Base-by-base conservation (phyloP, 2,329 filamentous ascomycete species). In the Hypoxylon sp. region DNA sequence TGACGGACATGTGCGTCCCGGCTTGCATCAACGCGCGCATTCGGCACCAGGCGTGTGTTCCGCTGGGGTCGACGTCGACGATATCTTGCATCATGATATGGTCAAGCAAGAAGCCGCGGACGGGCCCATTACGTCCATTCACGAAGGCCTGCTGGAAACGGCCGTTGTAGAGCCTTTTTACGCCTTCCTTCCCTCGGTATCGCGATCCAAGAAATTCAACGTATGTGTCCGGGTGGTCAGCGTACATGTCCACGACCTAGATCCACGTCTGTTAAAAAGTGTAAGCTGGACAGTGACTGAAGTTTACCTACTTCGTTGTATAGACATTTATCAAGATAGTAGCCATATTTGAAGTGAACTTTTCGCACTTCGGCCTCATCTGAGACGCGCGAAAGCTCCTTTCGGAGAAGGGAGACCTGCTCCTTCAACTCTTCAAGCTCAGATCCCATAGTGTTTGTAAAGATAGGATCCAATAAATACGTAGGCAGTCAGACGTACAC, bases 51-150 rank as follows among this genome's bases (percentile, higher is more conserved):
- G 84, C 86, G 59, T 82, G 83, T 1, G 79, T 83, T n/a, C 83
- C 82, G 5, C 78, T 78, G 1, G 81, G 68, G 67, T 83, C 80
- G 22, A 87, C 80, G 72, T 87, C 84, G 53, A 88, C 79, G 50
- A 88, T 84, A 74, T 85, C 86, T 72, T 88, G 86, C 79, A 87
- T 83, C 81, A 87, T 86, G 35, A 85, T 83, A 74, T 88, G 86
- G 74, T 88, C 86, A 13, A 88, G 82, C 10, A 88, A 80, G 73
- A 86, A 88, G 33, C 86, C 86, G 71, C 86, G 80, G 8, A 88
- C 81, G 14, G 86, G 86, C 0, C 86, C 86, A 71, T 88, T 87
- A 67, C 86, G 84, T 8, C 85, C 85, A 6, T 81, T 81, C 31
- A 87, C 85, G 61, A 88, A 88, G 42, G 75, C 74, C 26, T 79